Evolutionary conservation across 2,329 filamentous ascomycete genomes (phyloP).

Genomic region (Paraphoma chrysanthemicola): DNA sequence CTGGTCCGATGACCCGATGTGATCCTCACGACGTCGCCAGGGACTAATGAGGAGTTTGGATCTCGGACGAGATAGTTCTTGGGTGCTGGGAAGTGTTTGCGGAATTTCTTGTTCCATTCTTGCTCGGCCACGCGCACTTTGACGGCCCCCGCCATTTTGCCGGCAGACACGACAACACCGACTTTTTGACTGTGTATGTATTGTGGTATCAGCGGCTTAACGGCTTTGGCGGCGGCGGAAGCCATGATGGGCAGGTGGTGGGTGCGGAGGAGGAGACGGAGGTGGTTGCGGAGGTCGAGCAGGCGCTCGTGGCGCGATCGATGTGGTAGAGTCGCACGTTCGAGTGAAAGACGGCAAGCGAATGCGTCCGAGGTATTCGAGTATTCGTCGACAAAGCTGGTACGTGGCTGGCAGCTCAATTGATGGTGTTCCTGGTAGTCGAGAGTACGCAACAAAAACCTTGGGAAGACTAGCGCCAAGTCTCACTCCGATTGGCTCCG

Average conservation of each 20-base stretch:
- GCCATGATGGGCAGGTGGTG: constrained; percentile 23
- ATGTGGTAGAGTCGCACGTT: background rate
- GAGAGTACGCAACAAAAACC: constrained; percentile 30
- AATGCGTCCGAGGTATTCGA: constrained; percentile 20
- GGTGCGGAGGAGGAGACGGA: constrained; percentile 10
- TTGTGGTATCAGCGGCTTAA: constrained; percentile 32
- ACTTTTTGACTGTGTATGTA: constrained; percentile 39
- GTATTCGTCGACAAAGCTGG: constrained; percentile 1
- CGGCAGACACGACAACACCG: constrained; percentile 79
- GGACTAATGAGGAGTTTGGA: constrained; percentile 73
- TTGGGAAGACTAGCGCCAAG: constrained; percentile 27
- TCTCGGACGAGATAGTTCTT: constrained; percentile 78
- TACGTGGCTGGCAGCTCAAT: constrained; percentile 15
- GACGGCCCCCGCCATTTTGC: constrained; percentile 79
- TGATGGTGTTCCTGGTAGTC: constrained; percentile 10
- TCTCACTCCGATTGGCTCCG: constrained; percentile 36
- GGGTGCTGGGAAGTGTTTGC: constrained; percentile 73
- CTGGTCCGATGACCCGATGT: constrained; percentile 69
- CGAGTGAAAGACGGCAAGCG: constrained; percentile 16
- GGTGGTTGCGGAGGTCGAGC: constrained; percentile 16
- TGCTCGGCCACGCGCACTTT: constrained; percentile 76
- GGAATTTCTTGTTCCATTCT: constrained; percentile 74
- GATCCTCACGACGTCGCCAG: constrained; percentile 78
- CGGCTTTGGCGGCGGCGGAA: constrained; percentile 21
- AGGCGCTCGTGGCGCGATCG: constrained; percentile 16